Evolutionary conservation across 2,329 filamentous ascomycete genomes (phyloP), one percentile per base, ranked within the genome.

Genomic region (Furcasterigmium sp.): DNA sequence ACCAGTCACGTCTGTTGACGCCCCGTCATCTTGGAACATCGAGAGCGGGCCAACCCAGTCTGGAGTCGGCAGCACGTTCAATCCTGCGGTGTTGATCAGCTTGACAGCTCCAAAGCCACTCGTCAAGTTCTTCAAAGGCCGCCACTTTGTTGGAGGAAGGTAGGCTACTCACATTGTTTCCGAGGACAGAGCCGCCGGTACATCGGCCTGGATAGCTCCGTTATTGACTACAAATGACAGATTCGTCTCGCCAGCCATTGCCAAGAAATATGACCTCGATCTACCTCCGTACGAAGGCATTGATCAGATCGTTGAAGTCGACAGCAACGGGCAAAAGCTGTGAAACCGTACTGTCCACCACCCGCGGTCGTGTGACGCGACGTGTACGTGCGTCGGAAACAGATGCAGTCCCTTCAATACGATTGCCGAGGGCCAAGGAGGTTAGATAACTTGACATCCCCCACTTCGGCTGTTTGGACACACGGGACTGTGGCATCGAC

Each of bases 11-110:
- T 86, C 89, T 3, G 87, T 98, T 18, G 93, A 98, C 66, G 90
- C 88, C 7, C 93, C 93, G 1, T 95, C 88, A 25, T 93, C 87
- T 2, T 98, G 93, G 93, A 82, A 93, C 62, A 94, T 98, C 44
- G 87, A 95, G 57, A 71, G 73, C 10, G 93, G 93, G 0, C 91
- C 91, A 8, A 90, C 91, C 10, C 68, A 73, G 41, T 78, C 82
- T 2, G 91, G 89, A 0, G 75, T 87, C 0, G 91, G 90, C 1
- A 84, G 84, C 55, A 80, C 74, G 5, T 97, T 95, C 58, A 82
- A 87, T 68, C 93, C 93, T 51, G 72, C 76, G 26, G 82, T 84
- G 17, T 70, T 98, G 45, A 82, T 98, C 52, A 95, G 88, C 60
- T 70, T 98, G 57, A 95, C 91, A 38, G 93, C 93, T 9, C 90